Conservation (phyloP, 192 early-diverging fungal species). For the Pilaira anomala region DNA sequence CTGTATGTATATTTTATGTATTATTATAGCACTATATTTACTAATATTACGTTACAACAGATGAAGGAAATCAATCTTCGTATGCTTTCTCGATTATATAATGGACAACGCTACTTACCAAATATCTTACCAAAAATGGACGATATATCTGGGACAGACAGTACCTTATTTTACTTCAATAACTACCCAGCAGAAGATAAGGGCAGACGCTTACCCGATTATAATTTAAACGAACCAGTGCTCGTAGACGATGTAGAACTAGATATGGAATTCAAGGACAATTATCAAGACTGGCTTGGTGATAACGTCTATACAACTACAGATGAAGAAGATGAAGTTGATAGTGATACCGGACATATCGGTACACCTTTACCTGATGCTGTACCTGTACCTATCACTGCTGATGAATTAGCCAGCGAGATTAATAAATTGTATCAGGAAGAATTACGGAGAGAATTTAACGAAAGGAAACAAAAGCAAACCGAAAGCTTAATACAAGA, state of each 20-base stretch:
- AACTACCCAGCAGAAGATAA: background rate
- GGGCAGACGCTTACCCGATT: constrained; percentile 1
- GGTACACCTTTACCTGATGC: constrained; percentile 20
- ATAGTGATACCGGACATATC: background rate
- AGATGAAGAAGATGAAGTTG: background rate
- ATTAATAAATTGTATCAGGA: constrained; percentile 28
- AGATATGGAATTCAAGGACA: constrained; percentile 57
- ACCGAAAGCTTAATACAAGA: background rate
- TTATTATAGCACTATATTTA: background rate
- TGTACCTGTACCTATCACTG: background rate
- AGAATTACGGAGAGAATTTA: constrained; percentile 16
- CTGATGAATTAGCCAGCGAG: constrained; percentile 3
- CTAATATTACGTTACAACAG: constrained; percentile 23
- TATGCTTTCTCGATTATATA: constrained; percentile 57
- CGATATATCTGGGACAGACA: constrained; percentile 9
- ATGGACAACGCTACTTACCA: constrained; percentile 45
- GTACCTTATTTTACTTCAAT: background rate
- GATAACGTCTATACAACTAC: constrained; percentile 44
- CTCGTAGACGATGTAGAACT: constrained; percentile 39
- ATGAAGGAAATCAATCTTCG: constrained; percentile 67
- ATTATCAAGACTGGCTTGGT: constrained; percentile 69
- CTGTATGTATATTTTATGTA: constrained; percentile 2
- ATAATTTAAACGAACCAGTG: background rate
- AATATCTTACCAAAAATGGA: constrained; percentile 6
- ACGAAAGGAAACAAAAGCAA: background rate